Evolutionary conservation across 208 protist genomes (phyloP).

Genomic region (Dictyostelium gargantuum): DNA sequence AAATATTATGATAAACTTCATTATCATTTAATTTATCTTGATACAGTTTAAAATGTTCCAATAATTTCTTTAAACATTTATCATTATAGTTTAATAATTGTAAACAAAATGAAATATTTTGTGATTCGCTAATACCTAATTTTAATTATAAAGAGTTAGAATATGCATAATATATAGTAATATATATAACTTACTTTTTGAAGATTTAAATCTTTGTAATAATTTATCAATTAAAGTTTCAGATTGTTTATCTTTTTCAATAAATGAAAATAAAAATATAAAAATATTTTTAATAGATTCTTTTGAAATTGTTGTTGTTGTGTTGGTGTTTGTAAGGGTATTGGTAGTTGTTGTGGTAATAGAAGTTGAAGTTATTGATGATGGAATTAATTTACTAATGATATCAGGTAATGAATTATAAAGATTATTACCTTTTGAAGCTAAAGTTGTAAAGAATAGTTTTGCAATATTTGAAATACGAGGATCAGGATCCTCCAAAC

Average conservation of each 20-base stretch:
- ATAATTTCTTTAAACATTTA: conserved; percentile 74
- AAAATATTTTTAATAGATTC: conserved; percentile 76
- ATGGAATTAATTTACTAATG: conserved; percentile 75
- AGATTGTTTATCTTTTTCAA: conserved; percentile 81
- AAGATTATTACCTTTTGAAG: conserved; percentile 76
- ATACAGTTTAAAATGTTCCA: conserved; percentile 72
- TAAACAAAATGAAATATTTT: conserved; percentile 81
- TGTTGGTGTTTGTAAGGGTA: background rate
- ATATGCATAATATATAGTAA: background rate
- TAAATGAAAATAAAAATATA: conserved; percentile 83
- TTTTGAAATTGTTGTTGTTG: background rate
- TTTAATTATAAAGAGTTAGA: background rate
- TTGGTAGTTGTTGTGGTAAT: background rate
- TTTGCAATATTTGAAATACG: conserved; percentile 73
- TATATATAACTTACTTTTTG: background rate
- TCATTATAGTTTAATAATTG: conserved; percentile 77
- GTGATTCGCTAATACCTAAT: conserved; percentile 33
- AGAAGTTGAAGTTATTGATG: no score
- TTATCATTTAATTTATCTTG: conserved; percentile 70
- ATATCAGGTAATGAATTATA: conserved; percentile 88
- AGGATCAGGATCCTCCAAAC: conserved; percentile 77
- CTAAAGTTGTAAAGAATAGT: conserved; percentile 84
- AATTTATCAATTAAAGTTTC: conserved; percentile 85
- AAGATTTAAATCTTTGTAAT: conserved; percentile 78
- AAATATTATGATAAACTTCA: conserved; percentile 35